phyloP scores from a whole-genome alignment of 495 filamentous ascomycete species.

The Talaromyces wortmannii region DNA sequence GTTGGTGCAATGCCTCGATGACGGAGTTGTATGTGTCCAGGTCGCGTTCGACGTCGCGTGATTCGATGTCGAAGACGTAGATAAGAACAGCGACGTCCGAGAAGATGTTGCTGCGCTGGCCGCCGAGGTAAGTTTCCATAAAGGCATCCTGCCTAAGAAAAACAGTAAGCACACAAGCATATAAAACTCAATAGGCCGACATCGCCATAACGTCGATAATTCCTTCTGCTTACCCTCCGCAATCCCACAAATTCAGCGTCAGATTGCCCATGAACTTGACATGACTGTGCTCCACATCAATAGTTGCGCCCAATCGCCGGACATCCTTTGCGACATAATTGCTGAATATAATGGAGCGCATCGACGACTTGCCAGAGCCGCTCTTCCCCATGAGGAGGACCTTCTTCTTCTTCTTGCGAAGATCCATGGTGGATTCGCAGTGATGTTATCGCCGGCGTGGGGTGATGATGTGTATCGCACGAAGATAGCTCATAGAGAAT shows the following conservation, averaged over 20 bases:
- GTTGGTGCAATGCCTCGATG: constrained; percentile 77
- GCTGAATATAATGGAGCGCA: constrained; percentile 96
- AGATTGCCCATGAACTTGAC: constrained; percentile 97
- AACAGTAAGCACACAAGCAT: neutral
- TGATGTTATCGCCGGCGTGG: neutral
- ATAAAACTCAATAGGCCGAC: neutral
- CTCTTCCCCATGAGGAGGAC: constrained; percentile 75
- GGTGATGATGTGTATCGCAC: no score
- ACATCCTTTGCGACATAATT: constrained; percentile 98
- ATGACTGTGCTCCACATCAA: constrained; percentile 96
- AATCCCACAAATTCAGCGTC: constrained; percentile 97
- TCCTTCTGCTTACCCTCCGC: constrained; percentile 62
- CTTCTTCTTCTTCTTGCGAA: constrained; percentile 51
- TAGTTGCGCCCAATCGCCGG: constrained; percentile 88
- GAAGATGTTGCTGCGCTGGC: constrained; percentile 94
- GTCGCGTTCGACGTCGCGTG: constrained; percentile 84
- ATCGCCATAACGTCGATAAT: neutral
- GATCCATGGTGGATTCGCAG: constrained; percentile 25
- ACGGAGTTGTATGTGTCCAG: constrained; percentile 82
- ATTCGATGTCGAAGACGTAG: constrained; percentile 98
- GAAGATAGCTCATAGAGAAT: no score
- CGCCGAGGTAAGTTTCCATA: constrained; percentile 93
- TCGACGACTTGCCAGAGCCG: constrained; percentile 98
- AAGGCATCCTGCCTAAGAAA: constrained; percentile 83
- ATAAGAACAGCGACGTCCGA: constrained; percentile 93